Base-by-base conservation (phyloP, 306 rosid genomes). In the Albizia julibrissin region DNA sequence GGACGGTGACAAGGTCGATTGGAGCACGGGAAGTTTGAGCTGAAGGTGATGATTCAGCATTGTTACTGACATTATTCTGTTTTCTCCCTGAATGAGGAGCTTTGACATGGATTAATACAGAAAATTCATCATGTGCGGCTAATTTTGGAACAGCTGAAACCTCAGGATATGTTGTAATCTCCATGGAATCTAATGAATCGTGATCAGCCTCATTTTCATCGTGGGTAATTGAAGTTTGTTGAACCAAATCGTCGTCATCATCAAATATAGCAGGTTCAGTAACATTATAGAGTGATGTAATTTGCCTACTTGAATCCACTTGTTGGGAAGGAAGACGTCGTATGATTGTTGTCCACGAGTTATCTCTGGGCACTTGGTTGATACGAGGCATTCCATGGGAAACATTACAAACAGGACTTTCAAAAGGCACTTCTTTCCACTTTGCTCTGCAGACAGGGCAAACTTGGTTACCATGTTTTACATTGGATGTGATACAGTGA, bases 391-490 rank as follows among this genome's bases (percentile, higher is more conserved):
- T 81, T 64, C 85, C 89, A 22, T 66, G 84, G 56, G 90, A 50
- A 72, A 79, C 79, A 81, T 84, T 89, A 13, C 89, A 86, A 76
- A 84, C 43, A 8, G 92, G 87, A 76, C 80, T 92, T 84, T 93
- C 98, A 72, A 91, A 89, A 81, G 99, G 99, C 44, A 93, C 87
- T 81, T 95, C 99, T 89, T 91, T 95, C 99, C 99, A 95, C 75
- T 92, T 93, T 18, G 98, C 91, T 77, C 99, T 78, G 88, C 99
- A 95, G 42, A 95, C 92, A 0, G 98, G 99, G 86, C 99, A 95
- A 81, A 89, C 78, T 88, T 89, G 98, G 87, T 93, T 93, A 59
- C 99, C 99, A n/a, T 96, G 98, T 84, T 89, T 96, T 65, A 96
- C 98, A 72, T 93, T 93, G 5, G 98, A 93, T 77, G 99, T 88